Conservation (phyloP, 495 filamentous ascomycete species). For the Aspergillus nidulans region DNA sequence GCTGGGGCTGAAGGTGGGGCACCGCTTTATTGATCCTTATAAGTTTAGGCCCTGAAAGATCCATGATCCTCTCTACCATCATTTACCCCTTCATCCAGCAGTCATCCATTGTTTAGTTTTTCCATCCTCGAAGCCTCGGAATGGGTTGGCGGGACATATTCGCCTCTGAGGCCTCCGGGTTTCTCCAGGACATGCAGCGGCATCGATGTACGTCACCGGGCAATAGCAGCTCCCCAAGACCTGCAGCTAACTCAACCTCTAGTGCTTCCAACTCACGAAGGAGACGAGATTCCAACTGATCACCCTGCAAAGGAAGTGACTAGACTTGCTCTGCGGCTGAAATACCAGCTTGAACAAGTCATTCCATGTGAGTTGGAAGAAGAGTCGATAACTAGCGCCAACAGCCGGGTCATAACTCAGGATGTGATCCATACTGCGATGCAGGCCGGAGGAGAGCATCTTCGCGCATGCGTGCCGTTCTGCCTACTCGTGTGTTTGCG, state of each 20-base stretch:
- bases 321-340: conserved; percentile 79
- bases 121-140: not conserved
- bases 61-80: not conserved
- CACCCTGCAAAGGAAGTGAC: conserved; percentile 74
- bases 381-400: conserved; percentile 63
- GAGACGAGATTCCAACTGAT: conserved; percentile 28
- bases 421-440: conserved; percentile 73
- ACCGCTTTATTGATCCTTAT: conserved; percentile 1
- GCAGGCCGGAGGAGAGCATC: conserved; percentile 72
- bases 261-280: conserved; percentile 36
- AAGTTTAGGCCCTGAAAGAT: not conserved
- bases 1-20: conserved; percentile 9
- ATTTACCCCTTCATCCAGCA: not conserved
- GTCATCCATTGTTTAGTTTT: not conserved
- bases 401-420: conserved; percentile 77
- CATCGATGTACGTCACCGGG: conserved; percentile 39
- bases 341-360: conserved; percentile 84
- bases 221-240: not conserved
- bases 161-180: conserved; percentile 20
- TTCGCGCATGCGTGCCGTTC: conserved; percentile 74
- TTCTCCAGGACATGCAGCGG: conserved; percentile 28
- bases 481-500: conserved; percentile 82
- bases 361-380: conserved; percentile 84
- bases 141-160: conserved; percentile 41
- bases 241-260: conserved; percentile 21